Conservation (phyloP, 768 basidiomycete species). For the Neoboletus subvelutipes region DNA sequence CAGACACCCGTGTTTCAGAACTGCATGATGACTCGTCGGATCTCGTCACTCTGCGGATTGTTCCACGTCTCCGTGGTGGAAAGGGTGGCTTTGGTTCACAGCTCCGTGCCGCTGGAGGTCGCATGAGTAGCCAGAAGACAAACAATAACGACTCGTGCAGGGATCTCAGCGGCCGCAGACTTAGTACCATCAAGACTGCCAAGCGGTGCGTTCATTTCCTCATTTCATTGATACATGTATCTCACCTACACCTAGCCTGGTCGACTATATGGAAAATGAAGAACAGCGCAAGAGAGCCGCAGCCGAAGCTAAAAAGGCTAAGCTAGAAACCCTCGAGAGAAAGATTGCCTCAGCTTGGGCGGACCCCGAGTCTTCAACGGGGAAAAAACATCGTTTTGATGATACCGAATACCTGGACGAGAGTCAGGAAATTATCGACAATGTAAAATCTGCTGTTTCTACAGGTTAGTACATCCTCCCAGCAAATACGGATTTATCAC, state of each 20-base stretch:
- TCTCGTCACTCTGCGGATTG: slow-evolving; percentile 69
- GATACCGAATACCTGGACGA: slow-evolving; percentile 92
- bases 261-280: slow-evolving; percentile 83
- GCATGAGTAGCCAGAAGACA: slow-evolving; percentile 96
- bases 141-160: slow-evolving; percentile 94
- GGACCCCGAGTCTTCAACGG: slow-evolving; percentile 50
- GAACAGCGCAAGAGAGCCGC: slow-evolving; percentile 78
- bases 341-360: slow-evolving; percentile 51
- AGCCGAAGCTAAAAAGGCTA: slow-evolving; percentile 74
- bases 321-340: slow-evolving; percentile 81
- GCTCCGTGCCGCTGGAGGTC: slow-evolving; percentile 92
- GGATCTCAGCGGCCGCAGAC: slow-evolving; percentile 83
- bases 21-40: slow-evolving; percentile 32
- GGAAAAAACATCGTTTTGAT: slow-evolving; percentile 87
- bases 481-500: not conserved
- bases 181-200: slow-evolving; percentile 95
- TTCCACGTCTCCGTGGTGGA: slow-evolving; percentile 77
- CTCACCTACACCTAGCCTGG: slow-evolving; percentile 50
- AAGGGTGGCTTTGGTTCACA: slow-evolving; percentile 99
- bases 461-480: slow-evolving; percentile 51
- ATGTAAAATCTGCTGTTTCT: slow-evolving; percentile 87
- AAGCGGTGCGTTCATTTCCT: slow-evolving; percentile 64
- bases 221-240: not conserved
- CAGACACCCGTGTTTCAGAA: slow-evolving; percentile 36
- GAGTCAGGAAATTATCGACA: slow-evolving; percentile 86